Percentiles rank a stretch among this genome's conserved stretches.
These are phyloP conservation scores for Keithomyces neogunnii DNA, from an alignment of 2,329 filamentous ascomycete genomes.

Conservation along the genomic window DNA sequence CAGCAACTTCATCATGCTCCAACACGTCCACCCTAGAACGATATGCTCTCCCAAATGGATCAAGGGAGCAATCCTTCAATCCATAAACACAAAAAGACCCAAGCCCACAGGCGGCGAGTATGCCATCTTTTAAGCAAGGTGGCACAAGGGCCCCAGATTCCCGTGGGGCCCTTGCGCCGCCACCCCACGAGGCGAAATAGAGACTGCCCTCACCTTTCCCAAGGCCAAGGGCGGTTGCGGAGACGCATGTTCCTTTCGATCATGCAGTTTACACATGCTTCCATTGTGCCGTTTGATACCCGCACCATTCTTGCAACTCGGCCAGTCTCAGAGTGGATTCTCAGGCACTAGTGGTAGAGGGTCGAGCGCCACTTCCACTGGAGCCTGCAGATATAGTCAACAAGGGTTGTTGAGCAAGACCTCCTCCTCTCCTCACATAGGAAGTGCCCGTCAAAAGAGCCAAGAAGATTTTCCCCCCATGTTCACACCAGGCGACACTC, in stretches of 20 bases:
- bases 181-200: neutral
- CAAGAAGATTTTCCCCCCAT: neutral
- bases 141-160: neutral
- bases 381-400: neutral
- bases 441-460: neutral
- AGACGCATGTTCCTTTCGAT: neutral
- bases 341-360: neutral
- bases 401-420: neutral
- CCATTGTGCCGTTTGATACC: neutral
- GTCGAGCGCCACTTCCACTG: neutral
- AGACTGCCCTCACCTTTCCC: neutral
- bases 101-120: neutral
- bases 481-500: neutral
- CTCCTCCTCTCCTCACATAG: neutral
- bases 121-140: neutral
- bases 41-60: neutral
- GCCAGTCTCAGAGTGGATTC: neutral
- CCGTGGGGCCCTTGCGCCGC: neutral
- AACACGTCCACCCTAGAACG: neutral
- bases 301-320: neutral
- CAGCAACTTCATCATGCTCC: neutral
- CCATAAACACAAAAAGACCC: too few species aligned
- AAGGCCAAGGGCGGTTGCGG: neutral
- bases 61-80: neutral
- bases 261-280: neutral